Evolutionary conservation across 352 stramenopile species (phyloP), one percentile per base, ranked within the genome.

Genomic region (Phytophthora pseudosyringae): DNA sequence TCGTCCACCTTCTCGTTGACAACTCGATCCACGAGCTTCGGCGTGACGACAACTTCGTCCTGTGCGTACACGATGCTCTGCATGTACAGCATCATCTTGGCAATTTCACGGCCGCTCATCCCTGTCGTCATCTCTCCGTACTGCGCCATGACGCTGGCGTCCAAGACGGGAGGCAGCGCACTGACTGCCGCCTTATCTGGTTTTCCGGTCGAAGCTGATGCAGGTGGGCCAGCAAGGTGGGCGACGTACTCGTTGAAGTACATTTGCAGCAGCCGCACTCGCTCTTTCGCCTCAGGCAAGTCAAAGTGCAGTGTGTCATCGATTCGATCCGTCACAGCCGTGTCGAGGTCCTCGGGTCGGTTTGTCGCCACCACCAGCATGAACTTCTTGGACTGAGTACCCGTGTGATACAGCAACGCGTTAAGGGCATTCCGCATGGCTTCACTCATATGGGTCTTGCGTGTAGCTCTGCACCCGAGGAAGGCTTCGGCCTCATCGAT

Each of bases 401-500:
- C 83, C 3, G 88, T 96, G 61, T 94, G 86, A 56, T 86, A 95
- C 16, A 97, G 68, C 48, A 97, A 55, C 4, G 90, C 84, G 47
- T 95, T 96, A 4, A 97, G 48, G 1, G 86, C 86, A 47, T 92
- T 94, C 12, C 87, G 76, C 81, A 94, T 91, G 7, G 82, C 73
- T 59, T 94, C 86, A 61, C 83, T 92, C 81, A 93, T 93, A 63
- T 93, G 82, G 7, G 83, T 93, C 59, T 94, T 91, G 38, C 81
- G 71, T 12, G 78, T 91, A 11, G 83, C 81, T 38, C 89, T 80
- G 29, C 83, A 93, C 1, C 84, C 79, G 3, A 96, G 57, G 40
- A 93, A 94, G 11, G 88, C 88, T 64, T 97, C 88, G 9, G 88
- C 88, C 48, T 97, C 89, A 50, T 97, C 89, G 47, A 97, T 93